A percentile compares a stretch with the other conserved stretches of the same genome.
Conservation (phyloP, 225 moss, liverwort and hornwort species). For the Thuidium tamariscinum region DNA sequence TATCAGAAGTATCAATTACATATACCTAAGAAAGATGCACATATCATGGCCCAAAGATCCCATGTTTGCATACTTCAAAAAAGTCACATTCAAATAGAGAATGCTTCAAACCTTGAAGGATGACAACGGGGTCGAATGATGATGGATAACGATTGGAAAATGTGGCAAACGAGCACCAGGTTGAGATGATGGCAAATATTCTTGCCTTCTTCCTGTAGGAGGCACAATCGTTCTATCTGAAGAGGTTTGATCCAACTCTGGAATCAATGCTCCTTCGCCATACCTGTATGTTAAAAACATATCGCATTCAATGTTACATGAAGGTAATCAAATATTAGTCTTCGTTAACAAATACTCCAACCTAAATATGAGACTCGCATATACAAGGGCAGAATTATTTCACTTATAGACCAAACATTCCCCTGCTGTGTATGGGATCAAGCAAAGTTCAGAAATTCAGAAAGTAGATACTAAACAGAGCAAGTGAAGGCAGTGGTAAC, state of each 20-base stretch:
- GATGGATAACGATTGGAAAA: conserved; percentile 21
- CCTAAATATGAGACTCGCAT: not conserved
- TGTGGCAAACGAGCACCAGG: conserved; percentile 80
- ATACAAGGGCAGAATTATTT: not conserved
- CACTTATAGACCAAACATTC: not conserved
- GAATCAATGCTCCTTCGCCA: conserved; percentile 45
- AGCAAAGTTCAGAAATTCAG: not conserved
- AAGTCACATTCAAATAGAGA: not conserved
- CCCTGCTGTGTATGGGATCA: not conserved
- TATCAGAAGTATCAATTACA: not conserved
- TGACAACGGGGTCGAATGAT: not conserved
- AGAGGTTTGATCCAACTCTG: conserved; percentile 12
- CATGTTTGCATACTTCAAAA: not conserved
- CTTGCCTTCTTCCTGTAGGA: conserved; percentile 46
- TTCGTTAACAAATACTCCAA: not conserved
- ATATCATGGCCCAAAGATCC: not conserved
- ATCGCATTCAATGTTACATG: not conserved
- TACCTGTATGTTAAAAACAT: conserved; percentile 32
- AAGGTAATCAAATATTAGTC: not conserved
- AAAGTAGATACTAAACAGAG: not conserved
- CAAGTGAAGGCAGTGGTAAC: not conserved
- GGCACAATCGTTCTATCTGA: not conserved
- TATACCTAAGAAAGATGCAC: not conserved
- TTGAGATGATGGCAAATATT: conserved; percentile 64
- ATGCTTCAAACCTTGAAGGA: conserved; percentile 32